phyloP scores from a whole-genome alignment of 352 stramenopile genomes.

The Phytophthora litchii region DNA sequence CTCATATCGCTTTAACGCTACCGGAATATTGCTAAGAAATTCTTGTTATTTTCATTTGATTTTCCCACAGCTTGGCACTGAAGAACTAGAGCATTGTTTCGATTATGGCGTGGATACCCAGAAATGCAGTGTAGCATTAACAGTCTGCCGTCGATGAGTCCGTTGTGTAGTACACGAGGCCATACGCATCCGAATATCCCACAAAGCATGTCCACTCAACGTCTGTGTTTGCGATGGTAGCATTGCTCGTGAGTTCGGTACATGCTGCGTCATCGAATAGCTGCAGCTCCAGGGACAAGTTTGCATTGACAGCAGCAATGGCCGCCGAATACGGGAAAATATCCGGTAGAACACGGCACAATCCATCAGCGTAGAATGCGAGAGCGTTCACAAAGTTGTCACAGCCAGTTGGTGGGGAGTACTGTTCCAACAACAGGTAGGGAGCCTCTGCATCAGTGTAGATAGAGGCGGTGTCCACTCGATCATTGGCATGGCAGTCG shows the following conservation, averaged over 20 bases:
- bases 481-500: conserved; percentile 22
- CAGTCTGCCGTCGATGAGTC: not conserved
- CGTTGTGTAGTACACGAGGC: conserved; percentile 28
- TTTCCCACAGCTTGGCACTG: too few species aligned
- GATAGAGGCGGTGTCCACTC: conserved; percentile 6
- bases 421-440: conserved; percentile 29
- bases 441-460: conserved; percentile 15
- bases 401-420: conserved; percentile 18
- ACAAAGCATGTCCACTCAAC: conserved; percentile 23
- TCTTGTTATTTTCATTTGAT: too few species aligned
- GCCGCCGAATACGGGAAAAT: conserved; percentile 7
- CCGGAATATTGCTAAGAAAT: too few species aligned
- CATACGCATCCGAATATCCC: conserved; percentile 24
- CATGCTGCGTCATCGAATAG: conserved; percentile 18
- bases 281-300: conserved; percentile 20
- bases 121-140: not conserved
- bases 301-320: conserved; percentile 12
- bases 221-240: conserved; percentile 8
- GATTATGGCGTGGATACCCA: too few species aligned
- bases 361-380: conserved; percentile 28
- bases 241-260: conserved; percentile 8
- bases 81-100: too few species aligned
- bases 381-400: conserved; percentile 16
- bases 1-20: too few species aligned
- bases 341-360: conserved; percentile 19